A percentile compares a stretch with the other conserved stretches of the same genome.
Evolutionary conservation across 169 alveolate genomes (phyloP).

Genomic region (Plasmodium sp.): DNA sequence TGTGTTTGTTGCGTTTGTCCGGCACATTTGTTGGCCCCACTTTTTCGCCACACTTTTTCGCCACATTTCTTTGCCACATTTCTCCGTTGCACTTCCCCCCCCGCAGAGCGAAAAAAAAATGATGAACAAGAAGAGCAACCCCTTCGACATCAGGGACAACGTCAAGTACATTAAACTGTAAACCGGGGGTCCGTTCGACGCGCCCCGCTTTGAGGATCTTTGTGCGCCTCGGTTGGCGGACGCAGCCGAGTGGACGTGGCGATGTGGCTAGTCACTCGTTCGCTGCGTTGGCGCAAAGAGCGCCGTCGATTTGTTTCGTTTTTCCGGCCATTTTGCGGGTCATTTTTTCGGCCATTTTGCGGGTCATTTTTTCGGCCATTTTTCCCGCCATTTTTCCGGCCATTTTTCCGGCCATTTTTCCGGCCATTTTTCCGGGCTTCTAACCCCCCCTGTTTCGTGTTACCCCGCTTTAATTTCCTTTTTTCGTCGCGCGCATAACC

Average conservation of each 20-base stretch:
- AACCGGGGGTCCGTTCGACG: neutral
- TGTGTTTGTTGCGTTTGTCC: neutral
- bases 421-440: neutral
- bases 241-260: neutral
- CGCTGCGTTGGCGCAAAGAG: neutral
- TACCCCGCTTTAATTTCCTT: neutral
- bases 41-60: neutral
- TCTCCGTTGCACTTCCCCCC: neutral
- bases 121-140: conserved; percentile 67
- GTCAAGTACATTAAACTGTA: conserved; percentile 54
- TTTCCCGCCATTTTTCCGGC: neutral
- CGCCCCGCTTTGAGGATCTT: neutral
- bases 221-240: neutral
- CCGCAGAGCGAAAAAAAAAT: conserved; percentile 49
- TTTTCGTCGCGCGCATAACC: neutral
- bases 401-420: neutral
- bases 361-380: neutral
- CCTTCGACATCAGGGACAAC: conserved; percentile 72
- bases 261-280: neutral
- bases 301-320: neutral
- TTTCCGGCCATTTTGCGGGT: neutral
- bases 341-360: no score
- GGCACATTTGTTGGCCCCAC: neutral
- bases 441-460: neutral
- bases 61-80: neutral